These are phyloP conservation scores for Alternaria atra DNA, from an alignment of 2,329 filamentous ascomycete genomes.

Conservation along the genomic window DNA sequence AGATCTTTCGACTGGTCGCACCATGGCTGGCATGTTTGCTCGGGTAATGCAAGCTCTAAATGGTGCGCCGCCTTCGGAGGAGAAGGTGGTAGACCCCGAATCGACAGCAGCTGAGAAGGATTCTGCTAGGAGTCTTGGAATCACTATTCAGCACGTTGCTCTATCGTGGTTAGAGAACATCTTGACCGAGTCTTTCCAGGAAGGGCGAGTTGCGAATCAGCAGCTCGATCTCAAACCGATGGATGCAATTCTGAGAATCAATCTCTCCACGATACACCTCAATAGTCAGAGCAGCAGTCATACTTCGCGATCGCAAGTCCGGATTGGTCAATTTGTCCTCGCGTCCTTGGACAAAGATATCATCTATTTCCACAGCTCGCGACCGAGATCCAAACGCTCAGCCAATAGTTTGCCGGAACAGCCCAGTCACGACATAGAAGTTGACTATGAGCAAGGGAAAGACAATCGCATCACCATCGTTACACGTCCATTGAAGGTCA, in stretches of 20 bases:
- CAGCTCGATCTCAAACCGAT: conserved; percentile 36
- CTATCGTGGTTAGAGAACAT: conserved; percentile 46
- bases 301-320: conserved; percentile 34
- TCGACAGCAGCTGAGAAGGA: not conserved
- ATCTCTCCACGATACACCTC: conserved; percentile 35
- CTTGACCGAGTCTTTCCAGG: conserved; percentile 32
- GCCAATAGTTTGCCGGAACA: conserved; percentile 32
- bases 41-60: conserved; percentile 34
- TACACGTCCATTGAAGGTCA: conserved; percentile 78
- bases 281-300: conserved; percentile 27
- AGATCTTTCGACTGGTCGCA: conserved; percentile 47
- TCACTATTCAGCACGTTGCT: conserved; percentile 39
- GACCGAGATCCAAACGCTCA: conserved; percentile 38
- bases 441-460: conserved; percentile 42
- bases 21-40: conserved; percentile 45
- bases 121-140: conserved; percentile 22
- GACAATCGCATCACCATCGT: conserved; percentile 66
- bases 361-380: conserved; percentile 58
- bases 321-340: conserved; percentile 56
- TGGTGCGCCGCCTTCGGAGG: conserved; percentile 9
- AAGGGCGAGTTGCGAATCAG: conserved; percentile 3
- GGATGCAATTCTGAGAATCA: conserved; percentile 42
- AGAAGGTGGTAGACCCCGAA: not conserved
- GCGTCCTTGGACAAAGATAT: conserved; percentile 60
- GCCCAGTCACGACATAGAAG: conserved; percentile 42